These are phyloP conservation scores for Tremellales sp. DNA, from an alignment of 1,284 basidiomycete species.

Conservation along the genomic window DNA sequence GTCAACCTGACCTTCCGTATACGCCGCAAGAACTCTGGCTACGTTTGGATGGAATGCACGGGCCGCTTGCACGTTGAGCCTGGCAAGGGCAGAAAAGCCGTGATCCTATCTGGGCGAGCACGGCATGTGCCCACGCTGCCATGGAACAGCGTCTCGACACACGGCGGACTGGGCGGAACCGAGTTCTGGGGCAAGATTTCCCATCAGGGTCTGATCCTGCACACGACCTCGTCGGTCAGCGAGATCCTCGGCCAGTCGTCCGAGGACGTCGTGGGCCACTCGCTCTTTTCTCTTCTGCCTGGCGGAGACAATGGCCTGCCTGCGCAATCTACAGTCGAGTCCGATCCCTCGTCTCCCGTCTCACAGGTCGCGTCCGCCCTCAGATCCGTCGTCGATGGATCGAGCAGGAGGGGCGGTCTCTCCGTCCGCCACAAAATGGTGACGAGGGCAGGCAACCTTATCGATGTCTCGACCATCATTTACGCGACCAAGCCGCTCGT, in stretches of 20 bases:
- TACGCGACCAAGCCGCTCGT: conserved; percentile 26
- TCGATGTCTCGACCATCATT: conserved; percentile 35
- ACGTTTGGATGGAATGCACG: conserved; percentile 82
- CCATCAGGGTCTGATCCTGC: conserved; percentile 43
- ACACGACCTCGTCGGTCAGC: conserved; percentile 28
- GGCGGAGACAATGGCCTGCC: conserved; percentile 35
- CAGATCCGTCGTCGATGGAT: conserved; percentile 14
- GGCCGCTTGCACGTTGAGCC: conserved; percentile 81
- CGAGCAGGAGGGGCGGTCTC: conserved; percentile 15
- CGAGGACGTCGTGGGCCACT: conserved; percentile 40
- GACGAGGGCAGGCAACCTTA: conserved; percentile 19
- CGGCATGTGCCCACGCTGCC: conserved; percentile 61
- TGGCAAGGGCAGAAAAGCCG: conserved; percentile 83
- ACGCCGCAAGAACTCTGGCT: conserved; percentile 60
- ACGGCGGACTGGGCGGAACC: conserved; percentile 52
- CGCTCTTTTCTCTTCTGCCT: conserved; percentile 39
- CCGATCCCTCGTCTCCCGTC: conserved; percentile 25
- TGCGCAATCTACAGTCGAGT: conserved; percentile 9
- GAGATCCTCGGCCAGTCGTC: conserved; percentile 31
- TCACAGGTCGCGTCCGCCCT: conserved; percentile 26
- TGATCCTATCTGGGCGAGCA: conserved; percentile 72
- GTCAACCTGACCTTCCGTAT: conserved; percentile 77
- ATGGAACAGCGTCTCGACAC: conserved; percentile 58
- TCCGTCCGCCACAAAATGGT: conserved; percentile 31
- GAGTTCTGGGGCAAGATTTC: conserved; percentile 43